Conservation (phyloP, 2,329 filamentous ascomycete species). For the Hypoxylon sp. region DNA sequence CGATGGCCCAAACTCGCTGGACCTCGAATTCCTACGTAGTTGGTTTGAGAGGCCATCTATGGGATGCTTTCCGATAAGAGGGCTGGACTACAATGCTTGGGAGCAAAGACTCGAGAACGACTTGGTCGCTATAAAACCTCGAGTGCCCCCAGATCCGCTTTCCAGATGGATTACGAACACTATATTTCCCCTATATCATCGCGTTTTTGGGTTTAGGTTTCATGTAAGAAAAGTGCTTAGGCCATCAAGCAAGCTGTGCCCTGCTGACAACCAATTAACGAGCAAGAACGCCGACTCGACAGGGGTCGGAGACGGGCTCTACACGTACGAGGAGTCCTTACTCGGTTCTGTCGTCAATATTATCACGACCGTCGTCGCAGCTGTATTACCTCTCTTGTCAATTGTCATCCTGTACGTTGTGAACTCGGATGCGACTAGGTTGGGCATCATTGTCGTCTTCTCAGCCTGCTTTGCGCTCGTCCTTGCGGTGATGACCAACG, state of each 20-base stretch:
- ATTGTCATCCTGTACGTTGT: neutral
- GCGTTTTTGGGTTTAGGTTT: conserved; percentile 9
- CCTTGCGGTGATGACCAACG: conserved; percentile 40
- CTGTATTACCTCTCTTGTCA: neutral
- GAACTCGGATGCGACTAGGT: conserved; percentile 1
- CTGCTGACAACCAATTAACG: neutral
- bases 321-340: neutral
- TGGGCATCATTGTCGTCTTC: conserved; percentile 23
- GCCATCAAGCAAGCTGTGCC: neutral
- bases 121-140: conserved; percentile 11
- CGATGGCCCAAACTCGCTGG: conserved; percentile 1
- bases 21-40: conserved; percentile 17
- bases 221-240: conserved; percentile 4
- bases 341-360: neutral
- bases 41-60: conserved; percentile 22
- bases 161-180: neutral
- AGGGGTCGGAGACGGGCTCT: conserved; percentile 17
- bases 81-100: conserved; percentile 17
- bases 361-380: neutral
- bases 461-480: conserved; percentile 39
- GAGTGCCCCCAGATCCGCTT: neutral
- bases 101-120: conserved; percentile 10
- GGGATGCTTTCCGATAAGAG: conserved; percentile 20
- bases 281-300: conserved; percentile 12
- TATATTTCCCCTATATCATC: conserved; percentile 1